phyloP scores from a whole-genome alignment of 495 filamentous ascomycete genomes.

The Amphirosellinia nigrospora region DNA sequence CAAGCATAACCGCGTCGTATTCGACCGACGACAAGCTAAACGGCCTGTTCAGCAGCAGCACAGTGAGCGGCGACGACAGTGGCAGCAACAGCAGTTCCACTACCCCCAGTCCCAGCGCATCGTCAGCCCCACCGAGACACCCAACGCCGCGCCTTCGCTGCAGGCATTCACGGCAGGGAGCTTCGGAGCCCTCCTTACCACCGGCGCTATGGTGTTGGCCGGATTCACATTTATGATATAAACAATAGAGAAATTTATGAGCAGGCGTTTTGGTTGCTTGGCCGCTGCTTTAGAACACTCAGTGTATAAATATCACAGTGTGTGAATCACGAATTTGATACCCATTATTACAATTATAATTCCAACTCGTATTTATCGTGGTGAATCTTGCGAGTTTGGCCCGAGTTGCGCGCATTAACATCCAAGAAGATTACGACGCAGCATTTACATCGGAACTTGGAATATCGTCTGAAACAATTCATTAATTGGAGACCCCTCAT shows the following conservation, averaged over 20 bases:
- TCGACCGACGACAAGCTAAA: constrained; percentile 43
- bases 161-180: constrained; percentile 11
- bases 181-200: constrained; percentile 31
- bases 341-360: not conserved
- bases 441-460: too few relatives aligned
- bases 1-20: constrained; percentile 43
- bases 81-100: not conserved
- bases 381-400: not conserved
- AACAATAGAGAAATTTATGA: constrained; percentile 8
- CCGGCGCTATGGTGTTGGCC: constrained; percentile 33
- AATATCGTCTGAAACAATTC: too few relatives aligned
- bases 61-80: constrained; percentile 10
- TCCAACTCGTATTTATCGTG: not conserved
- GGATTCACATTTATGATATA: constrained; percentile 33
- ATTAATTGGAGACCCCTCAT: too few relatives aligned
- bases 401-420: not conserved
- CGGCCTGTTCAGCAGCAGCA: constrained; percentile 17
- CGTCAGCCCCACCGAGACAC: constrained; percentile 30
- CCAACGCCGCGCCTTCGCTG: constrained; percentile 32
- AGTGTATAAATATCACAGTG: not conserved
- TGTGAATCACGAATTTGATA: constrained; percentile 21
- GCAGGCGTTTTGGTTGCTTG: constrained; percentile 7
- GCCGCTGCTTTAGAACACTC: not conserved
- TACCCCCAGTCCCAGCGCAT: not conserved
- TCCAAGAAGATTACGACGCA: too few relatives aligned